Percentiles rank a stretch among this genome's conserved stretches.
These are phyloP conservation scores for Pneumocystis murina DNA, from an alignment of 1,139 yeast genomes.

Conservation along the genomic window DNA sequence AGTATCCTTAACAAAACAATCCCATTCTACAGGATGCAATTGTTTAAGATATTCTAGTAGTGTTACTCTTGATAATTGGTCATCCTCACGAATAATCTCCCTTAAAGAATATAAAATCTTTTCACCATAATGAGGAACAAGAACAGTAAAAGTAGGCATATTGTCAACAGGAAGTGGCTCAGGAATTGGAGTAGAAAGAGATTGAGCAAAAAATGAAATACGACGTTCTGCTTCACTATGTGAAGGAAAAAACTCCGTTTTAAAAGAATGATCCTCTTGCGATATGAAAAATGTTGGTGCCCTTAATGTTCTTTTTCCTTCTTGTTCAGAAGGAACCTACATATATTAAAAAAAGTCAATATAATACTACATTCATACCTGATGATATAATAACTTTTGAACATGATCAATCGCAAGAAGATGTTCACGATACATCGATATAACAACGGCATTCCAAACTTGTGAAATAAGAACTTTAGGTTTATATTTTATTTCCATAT, in stretches of 20 bases:
- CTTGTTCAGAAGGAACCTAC: conserved; percentile 92
- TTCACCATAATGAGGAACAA: conserved; percentile 96
- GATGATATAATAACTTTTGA: conserved; percentile 82
- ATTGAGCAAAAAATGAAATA: conserved; percentile 96
- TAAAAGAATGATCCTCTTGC: conserved; percentile 90
- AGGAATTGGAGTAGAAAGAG: conserved; percentile 93
- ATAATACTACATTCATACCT: conserved; percentile 24
- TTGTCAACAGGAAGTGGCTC: conserved; percentile 97
- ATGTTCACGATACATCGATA: conserved; percentile 97
- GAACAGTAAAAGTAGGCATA: conserved; percentile 96
- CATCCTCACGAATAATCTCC: conserved; percentile 97
- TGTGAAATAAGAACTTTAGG: conserved; percentile 96
- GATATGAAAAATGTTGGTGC: conserved; percentile 98
- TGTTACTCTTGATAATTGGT: conserved; percentile 94
- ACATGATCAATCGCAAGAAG: conserved; percentile 94
- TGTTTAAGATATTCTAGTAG: conserved; percentile 91
- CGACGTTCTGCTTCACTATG: conserved; percentile 98
- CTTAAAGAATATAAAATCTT: conserved; percentile 86
- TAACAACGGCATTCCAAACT: conserved; percentile 96
- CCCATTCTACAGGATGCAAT: conserved; percentile 98
- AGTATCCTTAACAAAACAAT: conserved; percentile 95
- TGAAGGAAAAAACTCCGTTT: conserved; percentile 89
- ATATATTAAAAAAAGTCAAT: conserved; percentile 19
- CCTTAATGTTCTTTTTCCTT: conserved; percentile 94
- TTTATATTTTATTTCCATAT: conserved; percentile 96